Base-by-base conservation (phyloP, 306 rosid species). In the Elaeagnus macrophylla region DNA sequence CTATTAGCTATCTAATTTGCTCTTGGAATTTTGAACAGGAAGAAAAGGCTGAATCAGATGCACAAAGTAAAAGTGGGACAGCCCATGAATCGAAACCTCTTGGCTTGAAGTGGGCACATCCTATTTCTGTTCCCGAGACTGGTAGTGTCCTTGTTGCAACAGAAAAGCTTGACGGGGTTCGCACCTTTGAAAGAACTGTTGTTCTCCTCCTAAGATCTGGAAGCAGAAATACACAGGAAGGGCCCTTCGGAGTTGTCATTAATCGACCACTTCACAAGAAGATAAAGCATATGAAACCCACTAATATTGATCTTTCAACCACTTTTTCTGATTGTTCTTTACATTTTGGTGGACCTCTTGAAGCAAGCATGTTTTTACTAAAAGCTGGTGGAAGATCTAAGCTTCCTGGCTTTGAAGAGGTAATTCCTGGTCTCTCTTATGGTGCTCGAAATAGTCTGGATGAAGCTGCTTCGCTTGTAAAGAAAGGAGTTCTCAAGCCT, bases 101-200 rank as follows among this genome's bases (percentile, higher is more conserved):
- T 5, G 85, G 72, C 38, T 47, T 70, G 74, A 83, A 81, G 76
- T 93, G 99, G 99, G 99, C 99, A 16, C 99, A 93, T 69, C 99
- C 99, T 51, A 77, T 93, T 77, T 88, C 84, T 0, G 77, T 79
- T 11, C 95, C 99, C 8, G 96, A 93, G 84, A 82, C 95, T 39
- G 97, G 97, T 45, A 86, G 95, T 17, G 90, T 90, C 54, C 97
- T 86, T 32, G 91, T 90, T 56, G 95, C 97, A 60, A 90, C 97
- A 1, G 95, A 86, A 76, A 90, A 86, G 73, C 88, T 90, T 37
- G 97, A 90, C 7, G 94, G 95, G 51, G 94, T 86, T 44, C 94
- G 84, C 20, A 76, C 94, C 17, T 90, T 90, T 50, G 97, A 83
- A 78, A 81, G 97, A 71, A 81, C 95, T 38, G 97, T 90, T 10